Conservation (phyloP, 2,329 filamentous ascomycete genomes). For the Trichoderma cornu-damae region DNA sequence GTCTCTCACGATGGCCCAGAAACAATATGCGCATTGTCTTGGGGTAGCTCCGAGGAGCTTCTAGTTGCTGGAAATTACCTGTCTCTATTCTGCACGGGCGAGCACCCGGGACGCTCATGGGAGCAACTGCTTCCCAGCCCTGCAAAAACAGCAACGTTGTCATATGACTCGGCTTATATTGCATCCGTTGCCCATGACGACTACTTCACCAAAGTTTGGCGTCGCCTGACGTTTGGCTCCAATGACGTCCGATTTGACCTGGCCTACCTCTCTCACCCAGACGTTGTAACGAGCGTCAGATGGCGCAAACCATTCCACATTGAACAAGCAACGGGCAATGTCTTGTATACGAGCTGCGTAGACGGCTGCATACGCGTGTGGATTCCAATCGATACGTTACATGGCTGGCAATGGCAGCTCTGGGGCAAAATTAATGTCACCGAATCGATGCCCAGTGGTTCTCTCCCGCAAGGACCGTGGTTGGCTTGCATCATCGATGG, state of each 20-base stretch:
- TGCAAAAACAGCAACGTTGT: conserved; percentile 69
- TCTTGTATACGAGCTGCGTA: conserved; percentile 81
- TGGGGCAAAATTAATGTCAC: conserved; percentile 77
- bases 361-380: conserved; percentile 80
- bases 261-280: conserved; percentile 81
- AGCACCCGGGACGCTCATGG: conserved; percentile 61
- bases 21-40: conserved; percentile 60
- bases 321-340: conserved; percentile 76
- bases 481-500: conserved; percentile 75
- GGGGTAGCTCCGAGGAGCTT: conserved; percentile 81
- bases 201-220: conserved; percentile 86
- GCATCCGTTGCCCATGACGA: conserved; percentile 76
- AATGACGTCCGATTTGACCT: conserved; percentile 86
- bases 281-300: conserved; percentile 71
- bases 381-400: conserved; percentile 69
- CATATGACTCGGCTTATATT: conserved; percentile 81
- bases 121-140: conserved; percentile 66
- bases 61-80: conserved; percentile 68
- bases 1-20: conserved; percentile 29
- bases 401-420: conserved; percentile 66
- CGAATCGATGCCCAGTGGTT: conserved; percentile 56
- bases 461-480: conserved; percentile 23
- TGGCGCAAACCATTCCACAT: conserved; percentile 77
- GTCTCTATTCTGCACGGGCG: conserved; percentile 57
- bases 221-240: conserved; percentile 74